Percentiles rank a stretch among this genome's conserved stretches.
phyloP scores from a whole-genome alignment of 768 basidiomycete genomes.

The Naganishia kalamii region DNA sequence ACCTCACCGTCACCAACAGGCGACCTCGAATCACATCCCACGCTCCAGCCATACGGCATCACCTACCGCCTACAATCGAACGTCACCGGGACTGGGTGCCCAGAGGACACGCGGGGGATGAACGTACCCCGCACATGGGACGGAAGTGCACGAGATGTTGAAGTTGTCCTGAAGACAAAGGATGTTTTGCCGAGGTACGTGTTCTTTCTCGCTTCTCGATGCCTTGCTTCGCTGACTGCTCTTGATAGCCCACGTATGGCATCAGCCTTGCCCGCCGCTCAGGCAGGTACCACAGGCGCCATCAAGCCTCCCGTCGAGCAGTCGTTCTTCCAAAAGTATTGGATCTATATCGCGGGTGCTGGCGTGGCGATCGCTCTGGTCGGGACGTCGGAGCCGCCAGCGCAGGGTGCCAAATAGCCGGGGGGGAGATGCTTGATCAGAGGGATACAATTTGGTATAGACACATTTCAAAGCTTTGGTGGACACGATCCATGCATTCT shows the following conservation, averaged over 20 bases:
- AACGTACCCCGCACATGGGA: background rate
- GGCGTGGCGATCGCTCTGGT: background rate
- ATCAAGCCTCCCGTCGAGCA: conserved; percentile 52
- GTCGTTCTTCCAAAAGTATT: conserved; percentile 79
- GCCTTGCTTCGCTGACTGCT: background rate
- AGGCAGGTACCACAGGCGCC: background rate
- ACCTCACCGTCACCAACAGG: background rate
- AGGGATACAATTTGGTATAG: no score
- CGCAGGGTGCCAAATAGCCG: background rate
- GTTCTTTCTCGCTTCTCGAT: background rate
- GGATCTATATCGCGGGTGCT: conserved; percentile 70
- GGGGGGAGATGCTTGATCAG: no score
- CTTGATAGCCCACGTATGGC: background rate
- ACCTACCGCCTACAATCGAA: background rate
- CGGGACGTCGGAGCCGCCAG: background rate
- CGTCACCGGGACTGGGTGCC: background rate
- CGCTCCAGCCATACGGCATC: conserved; percentile 6
- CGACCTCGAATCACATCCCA: background rate
- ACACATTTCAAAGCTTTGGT: no score
- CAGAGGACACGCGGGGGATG: background rate
- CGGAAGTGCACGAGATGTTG: background rate
- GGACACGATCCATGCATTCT: no score
- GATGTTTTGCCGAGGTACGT: background rate
- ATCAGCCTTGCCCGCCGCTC: background rate
- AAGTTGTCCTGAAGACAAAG: background rate